Percentiles rank a stretch among this genome's conserved stretches.
phyloP scores from a whole-genome alignment of 257 asterid genomes.

The Fraxinus quadrangulata region DNA sequence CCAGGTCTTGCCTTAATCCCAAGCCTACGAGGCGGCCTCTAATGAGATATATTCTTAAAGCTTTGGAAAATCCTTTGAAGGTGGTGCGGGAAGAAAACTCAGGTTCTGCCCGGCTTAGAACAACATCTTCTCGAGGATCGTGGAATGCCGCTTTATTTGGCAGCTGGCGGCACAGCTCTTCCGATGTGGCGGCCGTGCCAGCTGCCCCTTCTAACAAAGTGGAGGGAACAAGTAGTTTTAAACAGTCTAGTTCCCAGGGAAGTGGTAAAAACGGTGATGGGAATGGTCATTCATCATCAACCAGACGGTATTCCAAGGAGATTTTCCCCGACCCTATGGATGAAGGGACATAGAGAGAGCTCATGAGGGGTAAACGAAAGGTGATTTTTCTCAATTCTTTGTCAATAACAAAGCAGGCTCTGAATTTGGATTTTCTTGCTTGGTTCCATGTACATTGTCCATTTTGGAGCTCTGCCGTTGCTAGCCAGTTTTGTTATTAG shows the following conservation, averaged over 20 bases:
- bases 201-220: constrained; percentile 26
- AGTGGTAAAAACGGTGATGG: constrained; percentile 35
- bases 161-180: constrained; percentile 58
- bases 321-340: constrained; percentile 80
- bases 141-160: constrained; percentile 53
- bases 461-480: not conserved
- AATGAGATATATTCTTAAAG: constrained; percentile 28
- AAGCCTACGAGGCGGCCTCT: constrained; percentile 20
- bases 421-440: not conserved
- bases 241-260: constrained; percentile 40
- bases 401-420: constrained; percentile 1
- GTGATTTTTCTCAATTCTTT: constrained; percentile 47
- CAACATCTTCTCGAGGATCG: constrained; percentile 56
- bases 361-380: constrained; percentile 34
- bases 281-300: constrained; percentile 36
- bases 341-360: constrained; percentile 49
- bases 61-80: constrained; percentile 25
- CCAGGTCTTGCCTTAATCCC: constrained; percentile 32
- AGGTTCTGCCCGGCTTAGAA: constrained; percentile 46
- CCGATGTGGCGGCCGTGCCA: constrained; percentile 41
- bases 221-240: constrained; percentile 39
- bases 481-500: not conserved
- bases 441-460: constrained; percentile 1
- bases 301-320: constrained; percentile 42
- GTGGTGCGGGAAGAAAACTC: constrained; percentile 32